These are phyloP conservation scores for Fusarium sp. DNA, from an alignment of 2,329 filamentous ascomycete species.

Conservation along the genomic window DNA sequence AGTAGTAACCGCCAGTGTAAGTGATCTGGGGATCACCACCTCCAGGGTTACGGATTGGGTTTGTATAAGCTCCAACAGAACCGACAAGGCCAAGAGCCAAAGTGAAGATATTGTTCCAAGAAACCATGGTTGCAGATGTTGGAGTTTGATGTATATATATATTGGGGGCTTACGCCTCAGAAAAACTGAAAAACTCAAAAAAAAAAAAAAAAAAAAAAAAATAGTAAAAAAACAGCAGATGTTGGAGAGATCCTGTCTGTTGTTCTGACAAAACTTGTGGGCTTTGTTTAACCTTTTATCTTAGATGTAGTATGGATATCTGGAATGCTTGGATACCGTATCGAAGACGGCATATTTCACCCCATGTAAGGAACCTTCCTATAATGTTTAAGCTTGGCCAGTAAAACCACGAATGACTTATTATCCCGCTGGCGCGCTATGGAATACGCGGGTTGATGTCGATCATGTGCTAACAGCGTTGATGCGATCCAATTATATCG, in stretches of 20 bases:
- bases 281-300: not conserved
- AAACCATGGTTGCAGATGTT: constrained; percentile 16
- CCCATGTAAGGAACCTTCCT: not conserved
- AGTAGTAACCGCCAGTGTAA: constrained; percentile 65
- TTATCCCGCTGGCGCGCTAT: not conserved
- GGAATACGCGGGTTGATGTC: not conserved
- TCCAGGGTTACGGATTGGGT: constrained; percentile 61
- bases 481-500: constrained; percentile 29
- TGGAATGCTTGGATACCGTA: not conserved
- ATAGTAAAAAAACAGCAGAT: not conserved
- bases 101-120: constrained; percentile 26
- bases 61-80: constrained; percentile 55
- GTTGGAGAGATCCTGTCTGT: not conserved
- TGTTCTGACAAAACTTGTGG: not conserved
- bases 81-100: constrained; percentile 25
- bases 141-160: no score
- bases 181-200: no score
- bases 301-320: no score
- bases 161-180: no score
- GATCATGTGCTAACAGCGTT: not conserved
- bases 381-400: constrained; percentile 1
- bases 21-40: constrained; percentile 66
- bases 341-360: not conserved
- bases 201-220: no score
- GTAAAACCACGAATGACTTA: not conserved